These are phyloP conservation scores for Cryptococcus floricola DNA, from an alignment of 1,284 basidiomycete genomes.

Conservation along the genomic window DNA sequence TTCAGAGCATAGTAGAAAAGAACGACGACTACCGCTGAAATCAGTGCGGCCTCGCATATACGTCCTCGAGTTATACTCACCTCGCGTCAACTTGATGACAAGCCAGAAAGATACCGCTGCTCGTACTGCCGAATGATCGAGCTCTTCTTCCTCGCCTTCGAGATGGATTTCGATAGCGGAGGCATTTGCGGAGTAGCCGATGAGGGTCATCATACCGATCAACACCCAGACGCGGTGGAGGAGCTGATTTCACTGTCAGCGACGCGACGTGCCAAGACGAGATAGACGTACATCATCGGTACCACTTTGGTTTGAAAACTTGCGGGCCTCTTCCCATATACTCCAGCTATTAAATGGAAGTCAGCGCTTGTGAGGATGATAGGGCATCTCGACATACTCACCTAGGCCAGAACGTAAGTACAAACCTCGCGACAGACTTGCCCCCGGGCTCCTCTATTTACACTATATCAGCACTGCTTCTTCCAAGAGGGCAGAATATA, in stretches of 20 bases:
- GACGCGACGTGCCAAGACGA: background rate
- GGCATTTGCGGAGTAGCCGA: constrained; percentile 49
- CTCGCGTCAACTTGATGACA: constrained; percentile 32
- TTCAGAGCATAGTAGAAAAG: constrained; percentile 36
- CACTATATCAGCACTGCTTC: background rate
- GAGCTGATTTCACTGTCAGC: constrained; percentile 16
- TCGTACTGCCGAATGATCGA: constrained; percentile 25
- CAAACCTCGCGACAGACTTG: constrained; percentile 30
- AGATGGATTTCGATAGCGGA: constrained; percentile 40
- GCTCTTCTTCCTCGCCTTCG: constrained; percentile 11
- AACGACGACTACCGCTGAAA: constrained; percentile 14
- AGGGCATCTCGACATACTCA: background rate
- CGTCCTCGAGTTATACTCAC: constrained; percentile 8
- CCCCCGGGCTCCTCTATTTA: constrained; percentile 22
- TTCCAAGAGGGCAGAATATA: background rate
- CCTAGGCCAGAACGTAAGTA: constrained; percentile 44
- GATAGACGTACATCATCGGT: constrained; percentile 39
- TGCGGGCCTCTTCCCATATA: constrained; percentile 48
- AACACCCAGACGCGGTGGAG: constrained; percentile 46
- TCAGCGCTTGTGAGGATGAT: background rate
- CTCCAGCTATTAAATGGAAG: constrained; percentile 26
- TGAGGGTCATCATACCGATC: constrained; percentile 41
- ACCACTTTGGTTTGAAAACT: constrained; percentile 44
- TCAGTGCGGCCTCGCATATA: background rate
- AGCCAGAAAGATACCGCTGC: constrained; percentile 40